phyloP scores from a whole-genome alignment of 2,329 filamentous ascomycete species.

The Aspergillus sp. region DNA sequence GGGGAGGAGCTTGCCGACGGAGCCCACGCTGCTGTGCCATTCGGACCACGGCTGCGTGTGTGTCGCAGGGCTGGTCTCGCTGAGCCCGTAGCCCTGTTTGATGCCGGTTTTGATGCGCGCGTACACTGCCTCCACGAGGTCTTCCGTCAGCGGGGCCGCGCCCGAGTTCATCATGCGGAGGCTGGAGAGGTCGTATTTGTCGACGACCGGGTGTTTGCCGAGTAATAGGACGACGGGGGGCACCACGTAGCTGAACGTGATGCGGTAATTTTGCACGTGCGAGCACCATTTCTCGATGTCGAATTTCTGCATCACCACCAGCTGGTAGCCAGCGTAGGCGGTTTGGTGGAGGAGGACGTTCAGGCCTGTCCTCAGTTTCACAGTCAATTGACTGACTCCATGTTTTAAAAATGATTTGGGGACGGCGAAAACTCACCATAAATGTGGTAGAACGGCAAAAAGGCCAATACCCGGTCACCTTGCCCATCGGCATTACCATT shows the following conservation, averaged over 20 bases:
- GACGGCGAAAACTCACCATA: slow-evolving; percentile 51
- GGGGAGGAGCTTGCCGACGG: slow-evolving; percentile 67
- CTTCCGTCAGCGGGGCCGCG: slow-evolving; percentile 72
- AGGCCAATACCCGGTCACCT: slow-evolving; percentile 65
- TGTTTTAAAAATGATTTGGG: no score
- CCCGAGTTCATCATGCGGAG: slow-evolving; percentile 80
- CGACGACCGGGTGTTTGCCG: slow-evolving; percentile 67
- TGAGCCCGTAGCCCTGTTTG: slow-evolving; percentile 89
- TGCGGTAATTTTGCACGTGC: slow-evolving; percentile 63
- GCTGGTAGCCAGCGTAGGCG: slow-evolving; percentile 56
- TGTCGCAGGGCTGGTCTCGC: slow-evolving; percentile 74
- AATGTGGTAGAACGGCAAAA: slow-evolving; percentile 86
- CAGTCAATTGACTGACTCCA: no score
- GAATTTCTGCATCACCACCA: slow-evolving; percentile 70
- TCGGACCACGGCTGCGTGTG: slow-evolving; percentile 65
- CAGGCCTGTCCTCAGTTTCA: slow-evolving; percentile 43
- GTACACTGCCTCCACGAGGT: slow-evolving; percentile 70
- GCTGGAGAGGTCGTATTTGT: slow-evolving; percentile 70
- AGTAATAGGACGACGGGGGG: slow-evolving; percentile 76
- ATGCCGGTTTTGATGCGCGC: slow-evolving; percentile 65
- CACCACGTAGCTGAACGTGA: slow-evolving; percentile 74
- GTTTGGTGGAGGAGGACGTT: slow-evolving; percentile 63
- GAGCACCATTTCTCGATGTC: slow-evolving; percentile 71
- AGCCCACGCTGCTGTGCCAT: slow-evolving; percentile 69
- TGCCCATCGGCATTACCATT: slow-evolving; percentile 52